A percentile compares a stretch with the other conserved stretches of the same genome.
These are phyloP conservation scores for Saussurea involucrata DNA, from an alignment of 129 eudicot genomes.

Conservation along the genomic window DNA sequence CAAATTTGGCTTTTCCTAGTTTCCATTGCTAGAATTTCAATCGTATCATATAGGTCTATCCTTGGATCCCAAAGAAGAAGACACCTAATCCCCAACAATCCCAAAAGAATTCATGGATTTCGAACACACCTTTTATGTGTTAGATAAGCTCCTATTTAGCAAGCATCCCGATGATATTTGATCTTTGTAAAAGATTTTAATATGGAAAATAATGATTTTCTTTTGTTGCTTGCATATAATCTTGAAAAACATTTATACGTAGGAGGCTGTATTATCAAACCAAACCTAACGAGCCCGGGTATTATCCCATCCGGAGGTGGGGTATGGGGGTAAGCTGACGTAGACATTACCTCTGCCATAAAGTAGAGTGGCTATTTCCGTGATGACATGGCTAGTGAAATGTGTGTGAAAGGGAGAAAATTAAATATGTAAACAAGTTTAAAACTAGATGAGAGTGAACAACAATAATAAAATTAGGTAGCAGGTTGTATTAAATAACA, in stretches of 20 bases:
- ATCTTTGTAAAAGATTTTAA: background rate
- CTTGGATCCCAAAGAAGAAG: background rate
- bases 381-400: too few species aligned
- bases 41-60: background rate
- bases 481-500: background rate
- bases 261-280: background rate
- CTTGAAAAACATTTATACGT: conserved; percentile 3
- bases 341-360: background rate
- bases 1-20: background rate
- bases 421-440: too few species aligned
- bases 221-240: background rate
- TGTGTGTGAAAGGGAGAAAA: too few species aligned
- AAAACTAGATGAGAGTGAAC: background rate
- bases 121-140: background rate
- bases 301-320: background rate
- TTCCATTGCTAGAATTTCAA: background rate
- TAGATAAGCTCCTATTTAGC: background rate
- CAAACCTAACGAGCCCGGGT: background rate
- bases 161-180: background rate
- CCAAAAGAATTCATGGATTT: conserved; percentile 3
- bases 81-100: background rate
- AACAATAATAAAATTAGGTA: background rate
- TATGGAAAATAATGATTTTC: background rate
- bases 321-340: background rate
- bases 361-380: too few species aligned